These are phyloP conservation scores for Psilocybe sp. DNA, from an alignment of 768 basidiomycete species.

Conservation along the genomic window DNA sequence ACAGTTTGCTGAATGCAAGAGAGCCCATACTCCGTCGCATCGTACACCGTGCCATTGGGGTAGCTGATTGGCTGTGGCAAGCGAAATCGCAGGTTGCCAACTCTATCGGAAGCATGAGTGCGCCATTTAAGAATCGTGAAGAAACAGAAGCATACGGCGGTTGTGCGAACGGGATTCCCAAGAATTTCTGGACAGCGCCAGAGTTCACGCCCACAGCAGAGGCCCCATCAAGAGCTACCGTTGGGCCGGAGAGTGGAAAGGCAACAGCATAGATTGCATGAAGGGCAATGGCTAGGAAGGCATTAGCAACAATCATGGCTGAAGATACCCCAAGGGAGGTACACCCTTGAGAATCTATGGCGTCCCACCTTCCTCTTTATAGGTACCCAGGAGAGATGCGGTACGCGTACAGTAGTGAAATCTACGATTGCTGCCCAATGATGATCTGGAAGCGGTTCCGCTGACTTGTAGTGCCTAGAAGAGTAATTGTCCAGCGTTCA, in stretches of 20 bases:
- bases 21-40: slow-evolving; percentile 38
- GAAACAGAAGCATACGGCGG: slow-evolving; percentile 41
- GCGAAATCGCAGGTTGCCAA: slow-evolving; percentile 13
- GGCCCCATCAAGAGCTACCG: slow-evolving; percentile 39
- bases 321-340: not conserved
- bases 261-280: slow-evolving; percentile 1
- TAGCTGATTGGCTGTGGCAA: slow-evolving; percentile 34
- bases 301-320: slow-evolving; percentile 12
- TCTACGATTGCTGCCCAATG: no score
- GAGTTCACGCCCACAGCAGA: slow-evolving; percentile 40
- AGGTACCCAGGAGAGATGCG: no score
- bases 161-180: slow-evolving; percentile 54
- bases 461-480: no score
- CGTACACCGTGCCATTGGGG: slow-evolving; percentile 30
- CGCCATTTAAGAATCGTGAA: not conserved
- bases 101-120: slow-evolving; percentile 8
- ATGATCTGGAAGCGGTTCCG: no score
- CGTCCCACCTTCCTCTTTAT: slow-evolving; percentile 58
- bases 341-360: slow-evolving; percentile 50
- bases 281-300: slow-evolving; percentile 15
- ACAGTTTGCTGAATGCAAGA: slow-evolving; percentile 46
- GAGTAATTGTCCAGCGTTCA: no score
- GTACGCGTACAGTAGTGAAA: no score
- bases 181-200: slow-evolving; percentile 34
- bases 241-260: slow-evolving; percentile 15